Conservation (phyloP, 176 grass and related monocot genomes). For the Aegilops bicornis region DNA sequence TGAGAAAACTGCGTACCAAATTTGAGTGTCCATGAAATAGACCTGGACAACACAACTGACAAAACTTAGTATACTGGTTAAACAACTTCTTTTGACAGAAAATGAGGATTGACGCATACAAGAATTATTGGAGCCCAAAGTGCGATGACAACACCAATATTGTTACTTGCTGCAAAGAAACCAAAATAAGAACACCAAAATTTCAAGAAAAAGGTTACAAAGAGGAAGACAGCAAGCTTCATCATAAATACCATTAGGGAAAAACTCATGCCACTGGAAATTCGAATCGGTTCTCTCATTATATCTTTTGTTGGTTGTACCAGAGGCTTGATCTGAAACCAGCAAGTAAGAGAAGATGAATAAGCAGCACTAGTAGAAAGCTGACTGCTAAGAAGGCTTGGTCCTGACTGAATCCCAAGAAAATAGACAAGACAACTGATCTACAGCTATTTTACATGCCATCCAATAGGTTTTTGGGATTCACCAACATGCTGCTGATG, state of each 20-base stretch:
- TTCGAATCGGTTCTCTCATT: slow-evolving; percentile 67
- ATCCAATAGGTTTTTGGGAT: not conserved
- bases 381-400: not conserved
- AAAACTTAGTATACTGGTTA: slow-evolving; percentile 24
- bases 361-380: not conserved
- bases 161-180: slow-evolving; percentile 77
- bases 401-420: slow-evolving; percentile 14
- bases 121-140: slow-evolving; percentile 98
- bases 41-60: slow-evolving; percentile 53
- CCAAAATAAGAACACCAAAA: slow-evolving; percentile 29
- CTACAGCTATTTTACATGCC: not conserved
- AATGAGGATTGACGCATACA: slow-evolving; percentile 37
- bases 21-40: slow-evolving; percentile 99
- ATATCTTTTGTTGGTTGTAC: slow-evolving; percentile 92
- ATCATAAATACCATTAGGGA: slow-evolving; percentile 70
- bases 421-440: not conserved
- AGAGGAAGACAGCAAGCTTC: slow-evolving; percentile 18
- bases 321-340: slow-evolving; percentile 90
- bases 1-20: slow-evolving; percentile 98
- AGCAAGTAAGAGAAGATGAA: slow-evolving; percentile 25
- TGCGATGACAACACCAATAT: slow-evolving; percentile 89
- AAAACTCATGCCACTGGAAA: slow-evolving; percentile 96
- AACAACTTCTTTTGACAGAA: slow-evolving; percentile 3
- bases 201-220: not conserved
- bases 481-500: not conserved